Conservation (phyloP, 2,329 filamentous ascomycete species). For the Capronia americana region DNA sequence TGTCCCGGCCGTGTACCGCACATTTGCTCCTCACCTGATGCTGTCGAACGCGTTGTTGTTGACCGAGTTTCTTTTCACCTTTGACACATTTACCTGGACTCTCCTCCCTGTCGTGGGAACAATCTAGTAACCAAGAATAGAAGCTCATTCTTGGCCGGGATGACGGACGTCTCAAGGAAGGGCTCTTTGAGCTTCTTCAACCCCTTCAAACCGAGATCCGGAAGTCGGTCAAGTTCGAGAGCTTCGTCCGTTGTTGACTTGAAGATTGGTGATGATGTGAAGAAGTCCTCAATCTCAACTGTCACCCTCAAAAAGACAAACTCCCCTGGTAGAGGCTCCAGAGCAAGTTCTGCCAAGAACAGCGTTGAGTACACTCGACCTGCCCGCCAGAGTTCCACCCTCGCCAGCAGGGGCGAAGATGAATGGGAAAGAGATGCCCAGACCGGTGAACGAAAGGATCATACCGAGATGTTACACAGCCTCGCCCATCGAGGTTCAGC, state of each 20-base stretch:
- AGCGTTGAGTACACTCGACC: constrained; percentile 21
- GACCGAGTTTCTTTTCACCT: background rate
- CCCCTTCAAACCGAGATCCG: constrained; percentile 28
- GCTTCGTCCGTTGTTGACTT: constrained; percentile 27
- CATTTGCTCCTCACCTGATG: background rate
- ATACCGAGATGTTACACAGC: constrained; percentile 40
- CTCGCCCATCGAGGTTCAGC: constrained; percentile 33
- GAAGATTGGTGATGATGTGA: constrained; percentile 19
- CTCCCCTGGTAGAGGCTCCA: constrained; percentile 16
- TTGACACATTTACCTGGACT: background rate
- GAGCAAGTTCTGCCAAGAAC: constrained; percentile 18
- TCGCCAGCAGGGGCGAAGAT: constrained; percentile 20
- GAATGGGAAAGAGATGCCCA: constrained; percentile 37
- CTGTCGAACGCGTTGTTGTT: background rate
- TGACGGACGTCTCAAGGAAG: constrained; percentile 29
- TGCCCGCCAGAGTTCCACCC: constrained; percentile 22
- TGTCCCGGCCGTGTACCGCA: background rate
- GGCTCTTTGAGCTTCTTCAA: constrained; percentile 33
- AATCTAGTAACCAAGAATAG: background rate
- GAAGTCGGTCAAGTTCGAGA: constrained; percentile 26
- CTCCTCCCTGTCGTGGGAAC: background rate
- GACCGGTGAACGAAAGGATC: constrained; percentile 40
- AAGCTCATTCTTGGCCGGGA: constrained; percentile 11
- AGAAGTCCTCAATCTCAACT: constrained; percentile 6
- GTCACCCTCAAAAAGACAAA: constrained; percentile 25